Base-by-base conservation (phyloP, 2,329 filamentous ascomycete genomes). In the Sporothrix curviconia region DNA sequence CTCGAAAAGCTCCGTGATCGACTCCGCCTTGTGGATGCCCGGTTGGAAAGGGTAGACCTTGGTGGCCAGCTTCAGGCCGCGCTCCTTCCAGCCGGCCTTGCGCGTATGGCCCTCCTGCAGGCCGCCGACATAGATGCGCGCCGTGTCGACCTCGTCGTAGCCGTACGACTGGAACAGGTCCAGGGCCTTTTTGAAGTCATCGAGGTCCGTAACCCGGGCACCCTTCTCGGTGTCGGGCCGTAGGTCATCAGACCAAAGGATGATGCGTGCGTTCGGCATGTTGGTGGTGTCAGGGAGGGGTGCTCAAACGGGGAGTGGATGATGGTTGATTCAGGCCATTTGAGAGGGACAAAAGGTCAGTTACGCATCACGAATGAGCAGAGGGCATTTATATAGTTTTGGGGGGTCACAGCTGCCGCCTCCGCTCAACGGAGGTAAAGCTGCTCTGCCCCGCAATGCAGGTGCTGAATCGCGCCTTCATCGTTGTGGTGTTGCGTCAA, bases 171-270 rank as follows among this genome's bases (percentile, higher is more conserved):
- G 87, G 67, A 95, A 84, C 62, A 85, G 78, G 68, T 92, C 86
- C 37, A 95, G 82, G 43, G 81, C 80, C 64, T 81, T 81, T 64
- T 85, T 88, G 75, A 86, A 90, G 43, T 87, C 85, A 58, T 82
- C 70, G 2, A 78, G 32, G 56, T 78, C 74, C 9, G 88, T 92
- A 66, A 95, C 84, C 46, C 90, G 84, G 44, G 86, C 89, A 36
- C 88, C 89, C 12, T 68, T 64, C 12, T 68, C 64, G 59, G 78
- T 77, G 58, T 82, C 80, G 2, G 88, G 30, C 87, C 88, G 74
- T 90, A 91, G 67, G 87, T 92, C 90, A 95, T 94, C 56, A 91
- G 79, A 63, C 90, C 90, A 39, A n/a, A 95, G 83, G 76, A 95
- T 90, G 66, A 90, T 57, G 49, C 60, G 53, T 55, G 47, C 32